Evolutionary conservation across 2,329 filamentous ascomycete genomes (phyloP).

Genomic region (Annulohypoxylon truncatum): DNA sequence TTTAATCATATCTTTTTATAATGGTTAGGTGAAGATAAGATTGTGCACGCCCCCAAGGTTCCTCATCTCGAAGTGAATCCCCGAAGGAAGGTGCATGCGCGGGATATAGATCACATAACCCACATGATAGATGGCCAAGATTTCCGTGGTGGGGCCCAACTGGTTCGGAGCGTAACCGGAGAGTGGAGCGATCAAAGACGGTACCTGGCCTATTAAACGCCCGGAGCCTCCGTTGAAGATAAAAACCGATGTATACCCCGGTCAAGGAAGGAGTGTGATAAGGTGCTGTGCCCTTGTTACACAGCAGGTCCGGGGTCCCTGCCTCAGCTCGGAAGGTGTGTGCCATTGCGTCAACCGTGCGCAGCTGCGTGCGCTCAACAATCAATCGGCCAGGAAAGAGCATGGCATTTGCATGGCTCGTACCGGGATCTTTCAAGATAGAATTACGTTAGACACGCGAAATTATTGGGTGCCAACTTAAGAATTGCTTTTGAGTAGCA

Average conservation of each 20-base stretch:
- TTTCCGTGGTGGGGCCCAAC: not conserved
- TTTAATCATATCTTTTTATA: not conserved
- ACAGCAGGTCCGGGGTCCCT: not conserved
- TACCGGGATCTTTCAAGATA: not conserved
- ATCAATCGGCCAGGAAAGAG: not conserved
- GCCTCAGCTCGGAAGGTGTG: not conserved
- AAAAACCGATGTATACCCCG: not conserved
- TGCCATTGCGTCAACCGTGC: not conserved
- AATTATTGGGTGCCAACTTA: not conserved
- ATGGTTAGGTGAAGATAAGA: not conserved
- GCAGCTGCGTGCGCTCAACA: no score
- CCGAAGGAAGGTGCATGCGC: not conserved
- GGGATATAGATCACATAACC: not conserved
- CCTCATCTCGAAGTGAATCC: not conserved
- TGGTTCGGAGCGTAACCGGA: not conserved
- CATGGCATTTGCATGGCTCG: not conserved
- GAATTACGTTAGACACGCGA: not conserved
- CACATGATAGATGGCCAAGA: not conserved
- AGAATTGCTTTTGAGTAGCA: not conserved
- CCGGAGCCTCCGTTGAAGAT: not conserved
- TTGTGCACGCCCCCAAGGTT: not conserved
- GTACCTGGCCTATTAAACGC: not conserved
- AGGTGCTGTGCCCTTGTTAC: constrained; percentile 1
- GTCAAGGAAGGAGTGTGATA: not conserved
- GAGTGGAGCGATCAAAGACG: not conserved